Evolutionary conservation across 2,329 filamentous ascomycete genomes (phyloP).

Genomic region (Aphanoascus verrucosus): DNA sequence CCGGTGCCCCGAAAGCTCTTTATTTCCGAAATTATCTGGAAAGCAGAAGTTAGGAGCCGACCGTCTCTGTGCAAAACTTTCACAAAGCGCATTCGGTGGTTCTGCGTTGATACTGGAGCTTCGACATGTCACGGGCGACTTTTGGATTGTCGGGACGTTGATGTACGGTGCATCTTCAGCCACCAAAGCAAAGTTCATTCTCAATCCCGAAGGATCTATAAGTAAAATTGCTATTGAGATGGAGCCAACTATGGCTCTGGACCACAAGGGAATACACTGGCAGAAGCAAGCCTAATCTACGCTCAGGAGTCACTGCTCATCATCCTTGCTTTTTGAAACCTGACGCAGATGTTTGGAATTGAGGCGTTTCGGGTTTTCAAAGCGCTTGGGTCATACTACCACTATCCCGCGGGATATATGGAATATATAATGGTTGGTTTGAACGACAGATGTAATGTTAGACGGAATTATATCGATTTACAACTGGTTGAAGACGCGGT

Average conservation of each 20-base stretch:
- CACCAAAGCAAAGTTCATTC: slow-evolving; percentile 9
- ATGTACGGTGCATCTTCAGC: slow-evolving; percentile 11
- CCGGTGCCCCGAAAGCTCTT: slow-evolving; percentile 4
- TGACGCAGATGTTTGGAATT: too few species aligned
- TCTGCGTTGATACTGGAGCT: slow-evolving; percentile 8
- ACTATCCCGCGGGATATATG: too few species aligned
- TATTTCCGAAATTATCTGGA: slow-evolving; percentile 1
- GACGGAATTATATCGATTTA: too few species aligned
- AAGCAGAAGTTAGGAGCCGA: slow-evolving; percentile 6
- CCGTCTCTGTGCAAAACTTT: slow-evolving; percentile 7
- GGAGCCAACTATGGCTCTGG: slow-evolving; percentile 10
- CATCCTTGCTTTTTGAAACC: too few species aligned
- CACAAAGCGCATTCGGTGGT: slow-evolving; percentile 8
- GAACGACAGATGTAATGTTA: too few species aligned
- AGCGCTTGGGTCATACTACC: too few species aligned
- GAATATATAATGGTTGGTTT: too few species aligned
- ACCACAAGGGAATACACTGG: slow-evolving; percentile 11
- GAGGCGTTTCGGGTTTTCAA: too few species aligned
- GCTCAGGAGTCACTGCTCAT: neutral
- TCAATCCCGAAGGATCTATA: slow-evolving; percentile 7
- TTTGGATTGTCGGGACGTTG: slow-evolving; percentile 11
- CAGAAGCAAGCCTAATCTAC: neutral
- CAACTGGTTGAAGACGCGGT: too few species aligned
- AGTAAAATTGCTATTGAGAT: slow-evolving; percentile 9
- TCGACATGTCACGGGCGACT: slow-evolving; percentile 10